A percentile compares a stretch with the other conserved stretches of the same genome.
Evolutionary conservation across 352 stramenopile species (phyloP).

Genomic region (Phytophthora palmivora): DNA sequence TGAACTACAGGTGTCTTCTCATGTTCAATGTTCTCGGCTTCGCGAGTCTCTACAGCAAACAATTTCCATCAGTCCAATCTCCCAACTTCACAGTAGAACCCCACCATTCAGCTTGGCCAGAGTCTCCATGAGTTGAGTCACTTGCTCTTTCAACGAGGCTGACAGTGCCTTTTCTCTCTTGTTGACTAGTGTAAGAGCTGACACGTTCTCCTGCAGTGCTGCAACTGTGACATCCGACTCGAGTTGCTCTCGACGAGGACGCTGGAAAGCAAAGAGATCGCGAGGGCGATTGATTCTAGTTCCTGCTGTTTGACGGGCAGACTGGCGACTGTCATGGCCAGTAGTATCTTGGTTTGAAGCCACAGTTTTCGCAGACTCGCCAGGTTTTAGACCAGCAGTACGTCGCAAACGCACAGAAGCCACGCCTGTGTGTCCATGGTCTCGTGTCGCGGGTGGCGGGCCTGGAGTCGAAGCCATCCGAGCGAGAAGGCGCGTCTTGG

Average conservation of each 20-base stretch:
- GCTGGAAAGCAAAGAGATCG: constrained; percentile 34
- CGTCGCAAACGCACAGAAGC: constrained; percentile 37
- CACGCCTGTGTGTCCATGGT: constrained; percentile 20
- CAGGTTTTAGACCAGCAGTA: constrained; percentile 16
- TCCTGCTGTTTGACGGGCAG: constrained; percentile 5
- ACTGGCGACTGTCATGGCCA: constrained; percentile 1
- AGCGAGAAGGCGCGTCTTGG: constrained; percentile 21
- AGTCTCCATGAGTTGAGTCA: constrained; percentile 39
- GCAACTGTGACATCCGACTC: constrained; percentile 41
- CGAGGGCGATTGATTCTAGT: constrained; percentile 8
- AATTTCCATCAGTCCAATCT: no score
- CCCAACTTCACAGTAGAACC: not conserved
- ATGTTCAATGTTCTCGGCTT: constrained; percentile 57
- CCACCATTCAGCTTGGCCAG: constrained; percentile 52
- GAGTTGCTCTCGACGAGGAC: constrained; percentile 37
- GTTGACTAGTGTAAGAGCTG: constrained; percentile 48
- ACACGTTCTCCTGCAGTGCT: constrained; percentile 59
- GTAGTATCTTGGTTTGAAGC: constrained; percentile 32
- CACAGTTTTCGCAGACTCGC: not conserved
- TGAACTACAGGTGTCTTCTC: constrained; percentile 44
- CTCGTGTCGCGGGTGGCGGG: constrained; percentile 26
- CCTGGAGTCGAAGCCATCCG: constrained; percentile 21
- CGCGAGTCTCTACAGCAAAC: constrained; percentile 41
- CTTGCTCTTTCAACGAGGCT: constrained; percentile 46
- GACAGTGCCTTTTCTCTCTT: constrained; percentile 56